Evolutionary conservation across 371 early-diverging fungal species (phyloP), one percentile per base, ranked within the genome.

Genomic region (Rozella allomycis): DNA sequence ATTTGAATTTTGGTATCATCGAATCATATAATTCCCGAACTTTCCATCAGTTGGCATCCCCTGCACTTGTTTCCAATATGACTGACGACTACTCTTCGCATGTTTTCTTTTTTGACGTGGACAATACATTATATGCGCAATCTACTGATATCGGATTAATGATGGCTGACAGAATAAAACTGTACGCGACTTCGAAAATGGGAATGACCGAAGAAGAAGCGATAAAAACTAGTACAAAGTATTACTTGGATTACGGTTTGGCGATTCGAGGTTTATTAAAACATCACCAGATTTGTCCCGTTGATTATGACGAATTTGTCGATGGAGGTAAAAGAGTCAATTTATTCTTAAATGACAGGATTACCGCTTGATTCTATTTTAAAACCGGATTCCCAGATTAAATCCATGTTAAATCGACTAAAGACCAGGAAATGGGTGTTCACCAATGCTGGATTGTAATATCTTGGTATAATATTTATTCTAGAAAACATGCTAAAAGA

Each of bases 41-140:
- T n/a, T n/a, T n/a, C n/a, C n/a, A n/a, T n/a, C n/a, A n/a, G n/a
- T n/a, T n/a, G n/a, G n/a, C n/a, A n/a, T n/a, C n/a, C n/a, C n/a
- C n/a, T n/a, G n/a, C n/a, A n/a, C n/a, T n/a, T n/a, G n/a, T n/a
- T n/a, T n/a, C n/a, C n/a, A n/a, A n/a, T n/a, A n/a, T n/a, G n/a
- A n/a, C n/a, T n/a, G n/a, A n/a, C n/a, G n/a, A n/a, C n/a, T n/a
- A n/a, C n/a, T n/a, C n/a, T n/a, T n/a, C n/a, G n/a, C n/a, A n/a
- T n/a, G 66, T 79, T 22, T 72, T 78, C 40, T 78, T 77, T 46
- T 77, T 78, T 37, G 82, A 81, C 38, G 70, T 74, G 19, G 82
- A 81, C 45, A 78, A 81, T 47, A 74, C 74, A 37, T 60, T 81
- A n/a, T 81, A 81, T 38, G 51, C 50, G 33, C 60, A 59, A 35